A percentile compares a stretch with the other conserved stretches of the same genome.
Evolutionary conservation across 108 stramenopile species (phyloP).

Genomic region (Skeletonema grethae): DNA sequence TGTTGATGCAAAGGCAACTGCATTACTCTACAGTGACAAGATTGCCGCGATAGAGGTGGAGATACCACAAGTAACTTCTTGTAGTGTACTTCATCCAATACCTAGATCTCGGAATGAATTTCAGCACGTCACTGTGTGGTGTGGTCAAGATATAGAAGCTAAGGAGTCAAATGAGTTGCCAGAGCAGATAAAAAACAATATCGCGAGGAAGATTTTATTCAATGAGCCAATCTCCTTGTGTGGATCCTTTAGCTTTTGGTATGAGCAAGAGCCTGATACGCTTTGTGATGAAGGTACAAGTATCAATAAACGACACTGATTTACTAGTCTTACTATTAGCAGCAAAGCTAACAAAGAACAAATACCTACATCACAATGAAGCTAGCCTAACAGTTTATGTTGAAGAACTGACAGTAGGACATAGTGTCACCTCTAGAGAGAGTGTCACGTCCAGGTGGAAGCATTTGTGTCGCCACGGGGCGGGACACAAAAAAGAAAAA

Average conservation of each 20-base stretch:
- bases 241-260: constrained; percentile 5
- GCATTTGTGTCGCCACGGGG: too few relatives aligned
- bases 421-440: too few relatives aligned
- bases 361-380: too few relatives aligned
- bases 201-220: constrained; percentile 27
- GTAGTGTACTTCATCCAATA: constrained; percentile 14
- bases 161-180: constrained; percentile 68
- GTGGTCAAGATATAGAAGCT: constrained; percentile 41
- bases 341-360: too few relatives aligned
- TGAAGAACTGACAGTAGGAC: too few relatives aligned
- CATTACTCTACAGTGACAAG: constrained; percentile 20
- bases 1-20: constrained; percentile 17
- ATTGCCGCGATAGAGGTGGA: constrained; percentile 63
- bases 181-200: constrained; percentile 30
- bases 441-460: too few relatives aligned
- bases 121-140: constrained; percentile 80
- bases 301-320: background rate
- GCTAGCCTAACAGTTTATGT: too few relatives aligned
- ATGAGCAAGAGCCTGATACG: background rate
- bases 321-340: too few relatives aligned
- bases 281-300: background rate
- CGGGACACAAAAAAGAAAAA: too few relatives aligned
- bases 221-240: background rate
- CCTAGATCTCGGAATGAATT: constrained; percentile 64
- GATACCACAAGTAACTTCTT: constrained; percentile 26